Evolutionary conservation across 306 rosid genomes (phyloP), one percentile per base, ranked within the genome.

Genomic region (Rosa chinensis): DNA sequence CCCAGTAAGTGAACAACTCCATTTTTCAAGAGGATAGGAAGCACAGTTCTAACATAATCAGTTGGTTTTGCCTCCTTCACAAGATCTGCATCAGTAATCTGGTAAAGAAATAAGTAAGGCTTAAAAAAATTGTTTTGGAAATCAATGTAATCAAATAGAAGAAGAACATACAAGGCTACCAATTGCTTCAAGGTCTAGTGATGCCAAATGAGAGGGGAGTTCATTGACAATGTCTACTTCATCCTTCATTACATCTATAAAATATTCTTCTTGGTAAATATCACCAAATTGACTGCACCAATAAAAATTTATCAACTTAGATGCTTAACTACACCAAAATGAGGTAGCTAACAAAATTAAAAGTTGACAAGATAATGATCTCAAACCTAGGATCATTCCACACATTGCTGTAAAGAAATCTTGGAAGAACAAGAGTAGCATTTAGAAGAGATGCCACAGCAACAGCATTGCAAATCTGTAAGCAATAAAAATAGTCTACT

Each of bases 321-420:
- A 39, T 17, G n/a, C 18, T 44, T 32, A 75, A 20, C 20, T 8
- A 10, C 59, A 44, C 21, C 44, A 23, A 25, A 28, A 8, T 43
- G 70, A 75, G 32, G 58, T 18, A 25, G 1, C 18, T 45, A 61
- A 43, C 50, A 8, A 9, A n/a, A 45, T 45, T 9, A 8, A 8
- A 58, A 58, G 47, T 43, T 75, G 6, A 75, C 9, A 12, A 44
- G 56, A 16, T 42, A 62, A 71, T 59, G 74, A 72, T 69, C 40
- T 78, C 80, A 42, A 76, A 95, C 99, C 99, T 95, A 0, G 99
- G 98, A 84, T 95, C 99, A 75, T 91, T 95, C 99, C 99, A 95
- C 37, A 95, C 98, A 52, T 91, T 95, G 87, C 99, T 95, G 90
- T 91, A 91, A 43, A 93, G 87, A 77, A 86, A 95, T 62, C 82